Evolutionary conservation across 1,139 yeast species (phyloP).

Genomic region (Schwanniomyces etchellsii): DNA sequence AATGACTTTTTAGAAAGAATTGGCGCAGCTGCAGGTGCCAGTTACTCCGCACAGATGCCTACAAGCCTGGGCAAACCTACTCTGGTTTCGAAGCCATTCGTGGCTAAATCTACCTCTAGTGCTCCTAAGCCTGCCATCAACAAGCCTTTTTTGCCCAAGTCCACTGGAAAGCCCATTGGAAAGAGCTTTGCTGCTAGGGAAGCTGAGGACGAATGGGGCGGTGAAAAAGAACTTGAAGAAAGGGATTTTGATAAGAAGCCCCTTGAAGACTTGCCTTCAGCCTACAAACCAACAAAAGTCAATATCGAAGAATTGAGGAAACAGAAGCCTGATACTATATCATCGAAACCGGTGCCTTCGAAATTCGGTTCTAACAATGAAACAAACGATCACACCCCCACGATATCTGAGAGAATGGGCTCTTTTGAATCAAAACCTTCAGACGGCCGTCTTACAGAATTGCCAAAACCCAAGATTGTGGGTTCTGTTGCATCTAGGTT

Average conservation of each 20-base stretch:
- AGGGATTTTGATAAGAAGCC: constrained; percentile 65
- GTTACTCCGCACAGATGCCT: constrained; percentile 61
- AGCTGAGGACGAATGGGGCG: constrained; percentile 62
- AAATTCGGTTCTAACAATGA: constrained; percentile 12
- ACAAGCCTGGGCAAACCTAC: constrained; percentile 3
- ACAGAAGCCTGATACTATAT: constrained; percentile 42
- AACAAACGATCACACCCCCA: constrained; percentile 19
- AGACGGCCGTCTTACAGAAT: constrained; percentile 52
- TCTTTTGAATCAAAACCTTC: constrained; percentile 22
- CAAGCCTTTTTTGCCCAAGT: constrained; percentile 28
- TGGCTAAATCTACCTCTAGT: constrained; percentile 17
- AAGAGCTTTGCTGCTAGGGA: constrained; percentile 18
- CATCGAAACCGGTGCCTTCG: constrained; percentile 29
- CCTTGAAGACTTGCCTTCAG: constrained; percentile 52
- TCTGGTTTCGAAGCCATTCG: constrained; percentile 13
- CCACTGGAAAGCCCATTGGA: constrained; percentile 38
- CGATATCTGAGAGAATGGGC: constrained; percentile 40
- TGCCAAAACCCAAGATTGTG: constrained; percentile 61
- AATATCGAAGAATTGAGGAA: constrained; percentile 38
- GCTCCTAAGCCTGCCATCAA: constrained; percentile 16
- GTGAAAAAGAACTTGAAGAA: constrained; percentile 59
- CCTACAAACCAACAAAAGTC: constrained; percentile 64
- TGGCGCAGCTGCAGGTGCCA: constrained; percentile 92
- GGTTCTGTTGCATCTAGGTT: constrained; percentile 51
- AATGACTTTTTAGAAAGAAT: constrained; percentile 70